A percentile compares a stretch with the other conserved stretches of the same genome.
These are phyloP conservation scores for Paramecium caudatum DNA, from an alignment of 73 alveolate species.

Conservation along the genomic window DNA sequence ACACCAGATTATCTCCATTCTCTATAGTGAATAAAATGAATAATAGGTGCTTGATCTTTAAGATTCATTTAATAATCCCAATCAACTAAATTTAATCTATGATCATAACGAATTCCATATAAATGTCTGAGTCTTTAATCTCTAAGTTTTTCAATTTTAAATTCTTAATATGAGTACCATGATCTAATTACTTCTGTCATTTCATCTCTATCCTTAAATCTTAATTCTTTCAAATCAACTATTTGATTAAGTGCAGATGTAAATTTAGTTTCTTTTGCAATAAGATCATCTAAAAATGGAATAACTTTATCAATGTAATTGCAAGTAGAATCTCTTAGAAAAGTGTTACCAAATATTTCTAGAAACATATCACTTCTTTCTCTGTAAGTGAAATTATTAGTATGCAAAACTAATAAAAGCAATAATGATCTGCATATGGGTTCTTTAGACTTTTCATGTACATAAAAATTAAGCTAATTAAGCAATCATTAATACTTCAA, in stretches of 20 bases:
- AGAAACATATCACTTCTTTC: slow-evolving; percentile 95
- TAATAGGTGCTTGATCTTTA: slow-evolving; percentile 86
- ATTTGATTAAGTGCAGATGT: slow-evolving; percentile 46
- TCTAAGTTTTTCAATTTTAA: slow-evolving; percentile 92
- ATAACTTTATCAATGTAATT: slow-evolving; percentile 87
- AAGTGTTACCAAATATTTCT: slow-evolving; percentile 97
- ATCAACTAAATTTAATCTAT: slow-evolving; percentile 91
- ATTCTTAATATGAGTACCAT: slow-evolving; percentile 95
- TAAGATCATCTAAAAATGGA: slow-evolving; percentile 86
- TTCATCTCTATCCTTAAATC: slow-evolving; percentile 66
- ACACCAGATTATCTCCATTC: slow-evolving; percentile 98
- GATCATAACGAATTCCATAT: slow-evolving; percentile 94
- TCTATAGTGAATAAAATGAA: slow-evolving; percentile 88
- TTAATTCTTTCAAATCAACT: slow-evolving; percentile 45
- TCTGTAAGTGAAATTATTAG: slow-evolving; percentile 70
- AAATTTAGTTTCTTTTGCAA: slow-evolving; percentile 89
- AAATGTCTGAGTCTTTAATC: slow-evolving; percentile 95
- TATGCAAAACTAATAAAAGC: slow-evolving; percentile 56
- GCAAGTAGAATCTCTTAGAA: slow-evolving; percentile 92
- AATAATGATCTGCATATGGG: slow-evolving; percentile 70
- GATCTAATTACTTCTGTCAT: slow-evolving; percentile 79
- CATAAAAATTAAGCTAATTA: slow-evolving; percentile 72
- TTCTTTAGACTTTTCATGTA: slow-evolving; percentile 69
- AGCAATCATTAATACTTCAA: slow-evolving; percentile 26
- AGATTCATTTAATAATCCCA: slow-evolving; percentile 96